Percentiles rank a stretch among this genome's conserved stretches.
phyloP scores from a whole-genome alignment of 2,329 filamentous ascomycete species.

The Lecanicillium sp. region DNA sequence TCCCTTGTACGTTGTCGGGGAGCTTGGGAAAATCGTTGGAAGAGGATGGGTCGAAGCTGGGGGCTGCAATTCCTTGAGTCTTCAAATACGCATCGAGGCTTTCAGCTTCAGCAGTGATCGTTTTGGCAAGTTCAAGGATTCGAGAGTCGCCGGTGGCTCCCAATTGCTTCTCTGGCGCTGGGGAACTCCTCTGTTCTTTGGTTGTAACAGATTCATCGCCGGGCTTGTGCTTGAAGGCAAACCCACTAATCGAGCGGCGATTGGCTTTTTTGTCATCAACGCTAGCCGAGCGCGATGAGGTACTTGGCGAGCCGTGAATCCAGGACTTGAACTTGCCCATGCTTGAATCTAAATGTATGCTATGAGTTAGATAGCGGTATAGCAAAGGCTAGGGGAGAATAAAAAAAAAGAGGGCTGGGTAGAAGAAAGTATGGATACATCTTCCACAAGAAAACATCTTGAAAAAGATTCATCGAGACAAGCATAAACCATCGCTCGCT shows the following conservation, averaged over 20 bases:
- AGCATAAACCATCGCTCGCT: too few species aligned
- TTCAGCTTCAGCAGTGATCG: constrained; percentile 38
- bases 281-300: constrained; percentile 2
- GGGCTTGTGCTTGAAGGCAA: constrained; percentile 2
- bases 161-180: constrained; percentile 7
- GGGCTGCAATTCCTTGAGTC: constrained; percentile 29
- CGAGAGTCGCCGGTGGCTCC: constrained; percentile 20
- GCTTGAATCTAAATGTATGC: too few species aligned
- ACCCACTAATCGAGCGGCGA: constrained; percentile 5
- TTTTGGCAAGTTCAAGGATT: constrained; percentile 37
- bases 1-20: constrained; percentile 34
- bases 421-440: too few species aligned
- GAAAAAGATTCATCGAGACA: too few species aligned
- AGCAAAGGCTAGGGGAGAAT: too few species aligned
- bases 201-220: not conserved
- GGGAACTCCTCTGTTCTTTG: not conserved
- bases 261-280: constrained; percentile 6
- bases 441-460: too few species aligned
- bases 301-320: constrained; percentile 6
- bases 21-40: constrained; percentile 38
- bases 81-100: constrained; percentile 40
- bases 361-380: too few species aligned
- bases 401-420: too few species aligned
- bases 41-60: constrained; percentile 36
- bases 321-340: constrained; percentile 9